Base-by-base conservation (phyloP, 192 early-diverging fungal species). In the Jimgerdemannia flammicorona region DNA sequence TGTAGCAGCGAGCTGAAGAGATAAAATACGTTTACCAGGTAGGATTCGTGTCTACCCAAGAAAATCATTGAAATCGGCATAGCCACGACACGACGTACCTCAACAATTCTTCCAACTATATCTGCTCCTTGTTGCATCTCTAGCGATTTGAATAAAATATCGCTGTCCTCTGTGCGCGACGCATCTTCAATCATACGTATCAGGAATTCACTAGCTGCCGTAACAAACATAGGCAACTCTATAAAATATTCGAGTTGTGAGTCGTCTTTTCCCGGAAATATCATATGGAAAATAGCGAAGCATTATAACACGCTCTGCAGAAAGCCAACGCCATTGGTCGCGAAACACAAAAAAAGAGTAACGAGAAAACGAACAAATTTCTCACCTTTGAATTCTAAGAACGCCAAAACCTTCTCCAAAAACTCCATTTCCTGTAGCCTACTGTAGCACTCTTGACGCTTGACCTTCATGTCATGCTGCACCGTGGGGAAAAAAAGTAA, bases 171-270 rank as follows among this genome's bases (percentile, higher is more conserved):
- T 19, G 76, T 66, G 6, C 74, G 67, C 14, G 71, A 73, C 1
- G 68, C 65, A 43, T 80, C 79, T 70, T 77, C 79, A 44, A 80
- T 71, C 19, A 74, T 54, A 43, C 79, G 75, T 17, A 80, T 40
- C 10, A 80, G 66, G 3, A 80, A 49, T 29, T 80, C 74, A n/a
- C 68, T 65, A 3, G 74, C 54, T 40, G 75, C 67, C 14, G 63
- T 76, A 10, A 70, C 59, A 42, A 74, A 74, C 3, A 9, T 67
- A 43, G 74, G 67, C 69, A 64, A 40, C 11, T 77, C 75, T 72
- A 64, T 29, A 11, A 64, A 65, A 3, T 40, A 64, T 39, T 40
- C 10, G 40, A 29, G 49, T 29, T 29, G 29, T 29, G 29, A 29
- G 29, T 29, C 29, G 29, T 29, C 29, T 29, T 29, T 29, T 1